Percentiles rank a stretch among this genome's conserved stretches.
phyloP scores from a whole-genome alignment of 2,329 filamentous ascomycete species.

The Exophiala viscosa region DNA sequence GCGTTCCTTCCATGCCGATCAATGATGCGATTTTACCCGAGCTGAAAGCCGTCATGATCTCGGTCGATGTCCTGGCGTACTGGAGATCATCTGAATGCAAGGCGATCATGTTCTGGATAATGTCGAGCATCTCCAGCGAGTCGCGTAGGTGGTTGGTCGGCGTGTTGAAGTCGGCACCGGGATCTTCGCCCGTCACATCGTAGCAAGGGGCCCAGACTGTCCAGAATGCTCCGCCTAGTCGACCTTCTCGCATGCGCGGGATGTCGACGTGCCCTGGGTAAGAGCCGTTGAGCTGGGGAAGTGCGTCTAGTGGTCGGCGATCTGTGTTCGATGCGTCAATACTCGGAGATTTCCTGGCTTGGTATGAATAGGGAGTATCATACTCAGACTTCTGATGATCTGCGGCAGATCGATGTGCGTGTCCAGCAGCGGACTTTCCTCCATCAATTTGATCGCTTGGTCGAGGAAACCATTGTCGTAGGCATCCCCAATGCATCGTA shows the following conservation, averaged over 20 bases:
- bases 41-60: constrained; percentile 13
- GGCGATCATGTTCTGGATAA: constrained; percentile 19
- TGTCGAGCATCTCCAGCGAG: constrained; percentile 16
- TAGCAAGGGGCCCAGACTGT: constrained; percentile 79
- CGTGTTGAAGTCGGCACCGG: constrained; percentile 10
- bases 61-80: constrained; percentile 7
- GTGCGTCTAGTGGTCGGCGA: constrained; percentile 11
- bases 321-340: constrained; percentile 1
- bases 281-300: constrained; percentile 52
- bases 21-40: constrained; percentile 27
- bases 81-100: constrained; percentile 13
- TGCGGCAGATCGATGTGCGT: constrained; percentile 10
- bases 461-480: not conserved
- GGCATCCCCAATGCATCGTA: too few species aligned
- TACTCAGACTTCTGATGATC: constrained; percentile 7
- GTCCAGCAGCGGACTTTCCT: constrained; percentile 6
- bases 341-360: not conserved
- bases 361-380: too few species aligned
- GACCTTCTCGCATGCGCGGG: constrained; percentile 65
- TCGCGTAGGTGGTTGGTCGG: constrained; percentile 13
- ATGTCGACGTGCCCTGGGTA: constrained; percentile 72
- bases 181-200: constrained; percentile 51
- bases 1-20: constrained; percentile 32
- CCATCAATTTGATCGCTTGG: constrained; percentile 6
- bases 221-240: constrained; percentile 84